Percentiles rank a stretch among this genome's conserved stretches.
These are phyloP conservation scores for Microbotryum intermedium DNA, from an alignment of 1,284 basidiomycete species.

Conservation along the genomic window DNA sequence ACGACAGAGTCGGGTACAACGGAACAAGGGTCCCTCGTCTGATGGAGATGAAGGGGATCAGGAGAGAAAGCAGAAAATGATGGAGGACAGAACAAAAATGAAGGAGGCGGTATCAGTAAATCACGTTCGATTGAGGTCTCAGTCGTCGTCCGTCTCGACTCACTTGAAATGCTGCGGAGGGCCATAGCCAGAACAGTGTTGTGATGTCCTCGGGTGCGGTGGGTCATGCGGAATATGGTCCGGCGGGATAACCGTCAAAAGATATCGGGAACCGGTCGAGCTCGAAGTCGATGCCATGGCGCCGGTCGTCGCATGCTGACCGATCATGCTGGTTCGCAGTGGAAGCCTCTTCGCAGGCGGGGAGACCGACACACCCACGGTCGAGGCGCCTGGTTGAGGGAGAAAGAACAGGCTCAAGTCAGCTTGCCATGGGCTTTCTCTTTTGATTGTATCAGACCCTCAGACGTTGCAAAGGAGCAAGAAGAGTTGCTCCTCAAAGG, in stretches of 20 bases:
- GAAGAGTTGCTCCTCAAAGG: too few relatives aligned
- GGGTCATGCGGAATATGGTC: conserved; percentile 34
- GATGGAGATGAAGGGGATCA: not conserved
- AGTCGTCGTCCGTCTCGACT: not conserved
- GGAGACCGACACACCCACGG: too few relatives aligned
- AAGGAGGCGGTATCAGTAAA: not conserved
- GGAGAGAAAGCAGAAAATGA: not conserved
- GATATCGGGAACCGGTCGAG: conserved; percentile 13
- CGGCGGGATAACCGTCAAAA: conserved; percentile 36
- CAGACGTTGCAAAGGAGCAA: too few relatives aligned
- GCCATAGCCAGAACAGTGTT: conserved; percentile 33
- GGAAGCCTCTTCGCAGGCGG: too few relatives aligned
- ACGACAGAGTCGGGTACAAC: conserved; percentile 31
- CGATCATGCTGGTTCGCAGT: too few relatives aligned
- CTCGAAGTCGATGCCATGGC: too few relatives aligned
- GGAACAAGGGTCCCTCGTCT: conserved; percentile 34
- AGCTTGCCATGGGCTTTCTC: too few relatives aligned
- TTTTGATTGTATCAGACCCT: too few relatives aligned
- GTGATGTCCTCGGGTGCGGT: conserved; percentile 33
- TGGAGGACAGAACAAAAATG: not conserved
- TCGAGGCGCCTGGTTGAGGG: too few relatives aligned
- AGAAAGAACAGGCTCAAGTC: too few relatives aligned
- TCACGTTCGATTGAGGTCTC: not conserved
- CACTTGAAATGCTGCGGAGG: conserved; percentile 34
- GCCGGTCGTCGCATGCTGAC: too few relatives aligned